phyloP scores from a whole-genome alignment of 2,329 filamentous ascomycete genomes.

The Trichoderma arundinaceum region DNA sequence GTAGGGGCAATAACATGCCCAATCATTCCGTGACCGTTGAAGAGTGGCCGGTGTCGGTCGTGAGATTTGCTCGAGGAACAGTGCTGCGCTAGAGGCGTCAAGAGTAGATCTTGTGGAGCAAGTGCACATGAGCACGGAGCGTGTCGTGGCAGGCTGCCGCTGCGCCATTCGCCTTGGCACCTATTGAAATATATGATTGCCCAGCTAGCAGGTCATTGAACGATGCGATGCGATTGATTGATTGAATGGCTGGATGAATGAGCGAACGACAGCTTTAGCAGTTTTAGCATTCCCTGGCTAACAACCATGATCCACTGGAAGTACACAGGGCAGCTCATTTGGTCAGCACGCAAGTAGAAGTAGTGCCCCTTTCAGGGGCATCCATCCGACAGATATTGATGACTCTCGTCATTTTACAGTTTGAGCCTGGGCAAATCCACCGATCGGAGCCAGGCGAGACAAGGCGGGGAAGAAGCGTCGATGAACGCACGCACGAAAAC shows the following conservation, averaged over 20 bases:
- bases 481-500: not conserved
- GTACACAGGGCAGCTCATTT: not conserved
- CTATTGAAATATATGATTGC: constrained; percentile 26
- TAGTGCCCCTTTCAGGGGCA: constrained; percentile 14
- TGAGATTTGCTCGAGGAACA: constrained; percentile 1
- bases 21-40: not conserved
- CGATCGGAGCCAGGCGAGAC: constrained; percentile 4
- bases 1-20: not conserved
- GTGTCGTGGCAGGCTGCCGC: constrained; percentile 21
- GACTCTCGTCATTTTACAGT: constrained; percentile 3
- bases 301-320: constrained; percentile 15
- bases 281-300: constrained; percentile 6
- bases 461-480: not conserved
- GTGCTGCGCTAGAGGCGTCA: constrained; percentile 23
- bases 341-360: not conserved
- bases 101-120: constrained; percentile 1
- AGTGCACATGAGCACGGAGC: constrained; percentile 23
- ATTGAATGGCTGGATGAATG: constrained; percentile 1
- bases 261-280: not conserved
- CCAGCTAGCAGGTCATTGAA: constrained; percentile 28
- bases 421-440: not conserved
- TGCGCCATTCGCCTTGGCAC: constrained; percentile 23
- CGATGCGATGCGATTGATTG: constrained; percentile 19
- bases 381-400: not conserved
- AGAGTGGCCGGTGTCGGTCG: not conserved